phyloP scores from a whole-genome alignment of 2,329 filamentous ascomycete species.

The Diplodia intermedia region DNA sequence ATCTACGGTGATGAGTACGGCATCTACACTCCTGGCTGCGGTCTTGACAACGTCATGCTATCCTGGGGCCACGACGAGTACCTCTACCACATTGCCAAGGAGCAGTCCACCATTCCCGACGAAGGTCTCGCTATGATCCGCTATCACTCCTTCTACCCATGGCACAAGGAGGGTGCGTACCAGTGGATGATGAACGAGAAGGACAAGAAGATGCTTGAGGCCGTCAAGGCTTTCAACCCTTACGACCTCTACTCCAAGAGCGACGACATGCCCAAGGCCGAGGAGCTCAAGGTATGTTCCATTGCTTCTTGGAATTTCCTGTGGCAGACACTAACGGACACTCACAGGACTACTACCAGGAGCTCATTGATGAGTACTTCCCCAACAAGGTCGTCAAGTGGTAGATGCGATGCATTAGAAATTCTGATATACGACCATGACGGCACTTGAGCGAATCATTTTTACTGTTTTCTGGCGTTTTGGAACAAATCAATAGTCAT shows the following conservation, averaged over 20 bases:
- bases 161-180: conserved; percentile 85
- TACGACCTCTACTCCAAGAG: conserved; percentile 94
- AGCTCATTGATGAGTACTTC: conserved; percentile 77
- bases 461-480: conserved; percentile 13
- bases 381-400: conserved; percentile 72
- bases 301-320: background rate
- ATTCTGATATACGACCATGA: background rate
- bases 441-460: conserved; percentile 15
- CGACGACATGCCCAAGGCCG: conserved; percentile 76
- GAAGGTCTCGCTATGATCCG: conserved; percentile 92
- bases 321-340: conserved; percentile 33
- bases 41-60: conserved; percentile 86
- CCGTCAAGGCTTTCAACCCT: conserved; percentile 86
- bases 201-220: conserved; percentile 79
- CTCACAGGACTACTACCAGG: conserved; percentile 72
- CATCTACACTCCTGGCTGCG: conserved; percentile 80
- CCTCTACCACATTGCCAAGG: conserved; percentile 84
- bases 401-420: conserved; percentile 50
- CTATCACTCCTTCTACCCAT: conserved; percentile 92
- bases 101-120: conserved; percentile 77
- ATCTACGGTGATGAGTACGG: conserved; percentile 79
- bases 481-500: conserved; percentile 5
- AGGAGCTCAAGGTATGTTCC: conserved; percentile 71
- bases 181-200: conserved; percentile 81
- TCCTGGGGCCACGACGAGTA: conserved; percentile 92